A percentile compares a stretch with the other conserved stretches of the same genome.
Evolutionary conservation across 768 basidiomycete genomes (phyloP).

Genomic region (Calocybe indica): DNA sequence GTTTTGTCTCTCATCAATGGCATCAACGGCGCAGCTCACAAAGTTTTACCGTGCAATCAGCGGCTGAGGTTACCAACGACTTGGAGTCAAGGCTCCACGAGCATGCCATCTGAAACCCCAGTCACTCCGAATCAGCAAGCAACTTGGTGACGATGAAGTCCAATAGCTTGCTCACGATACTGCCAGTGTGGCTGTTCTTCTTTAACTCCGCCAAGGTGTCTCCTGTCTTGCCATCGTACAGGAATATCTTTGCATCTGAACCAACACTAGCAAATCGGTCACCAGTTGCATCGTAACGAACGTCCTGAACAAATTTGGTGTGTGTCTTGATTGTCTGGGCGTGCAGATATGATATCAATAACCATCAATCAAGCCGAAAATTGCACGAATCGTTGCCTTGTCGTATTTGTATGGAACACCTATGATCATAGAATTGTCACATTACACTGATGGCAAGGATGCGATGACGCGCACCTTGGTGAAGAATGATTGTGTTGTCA

Average conservation of each 20-base stretch:
- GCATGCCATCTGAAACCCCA: conserved; percentile 50
- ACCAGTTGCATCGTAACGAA: conserved; percentile 78
- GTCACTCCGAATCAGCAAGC: neutral
- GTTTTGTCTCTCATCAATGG: neutral
- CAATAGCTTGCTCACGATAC: conserved; percentile 46
- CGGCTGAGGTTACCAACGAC: conserved; percentile 73
- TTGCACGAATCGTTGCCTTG: conserved; percentile 39
- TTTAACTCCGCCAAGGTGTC: conserved; percentile 67
- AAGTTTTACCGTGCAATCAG: conserved; percentile 82
- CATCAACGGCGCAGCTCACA: conserved; percentile 43
- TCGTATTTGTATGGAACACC: conserved; percentile 88
- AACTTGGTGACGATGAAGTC: neutral
- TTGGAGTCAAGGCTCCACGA: conserved; percentile 80
- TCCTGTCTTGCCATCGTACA: conserved; percentile 89
- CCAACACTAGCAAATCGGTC: conserved; percentile 84
- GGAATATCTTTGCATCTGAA: conserved; percentile 79
- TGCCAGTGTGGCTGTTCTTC: conserved; percentile 67
- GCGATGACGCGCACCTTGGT: conserved; percentile 48
- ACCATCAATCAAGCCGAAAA: too few species aligned
- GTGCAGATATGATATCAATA: neutral
- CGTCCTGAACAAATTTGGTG: conserved; percentile 88
- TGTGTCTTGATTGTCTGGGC: conserved; percentile 78
- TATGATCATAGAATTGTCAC: conserved; percentile 13
- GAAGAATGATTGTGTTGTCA: conserved; percentile 75
- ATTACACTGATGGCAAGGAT: neutral